Percentiles rank a stretch among this genome's conserved stretches.
phyloP scores from a whole-genome alignment of 306 rosid genomes.

The Macrotyloma uniflorum region DNA sequence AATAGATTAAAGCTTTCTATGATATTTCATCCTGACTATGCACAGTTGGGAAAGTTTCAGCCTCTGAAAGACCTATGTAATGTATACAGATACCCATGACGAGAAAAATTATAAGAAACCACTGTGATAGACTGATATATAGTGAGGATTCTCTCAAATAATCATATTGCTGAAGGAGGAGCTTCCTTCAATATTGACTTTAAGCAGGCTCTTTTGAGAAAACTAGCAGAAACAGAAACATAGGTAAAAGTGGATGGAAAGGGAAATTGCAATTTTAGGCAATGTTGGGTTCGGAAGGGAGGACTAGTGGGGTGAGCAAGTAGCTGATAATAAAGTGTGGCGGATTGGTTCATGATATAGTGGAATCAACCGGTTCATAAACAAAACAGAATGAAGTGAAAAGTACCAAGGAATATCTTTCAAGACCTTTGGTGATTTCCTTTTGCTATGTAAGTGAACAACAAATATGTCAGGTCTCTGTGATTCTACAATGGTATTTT shows the following conservation, averaged over 20 bases:
- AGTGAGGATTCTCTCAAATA: background rate
- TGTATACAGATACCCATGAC: background rate
- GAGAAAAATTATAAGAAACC: background rate
- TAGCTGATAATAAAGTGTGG: background rate
- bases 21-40: background rate
- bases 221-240: background rate
- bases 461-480: background rate
- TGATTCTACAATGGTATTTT: background rate
- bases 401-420: background rate
- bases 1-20: background rate
- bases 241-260: background rate
- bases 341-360: background rate
- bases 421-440: background rate
- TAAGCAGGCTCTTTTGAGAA: constrained; percentile 14
- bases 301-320: background rate
- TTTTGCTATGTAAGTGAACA: background rate
- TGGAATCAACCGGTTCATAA: background rate
- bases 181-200: background rate
- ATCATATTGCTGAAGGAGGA: background rate
- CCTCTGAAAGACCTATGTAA: background rate
- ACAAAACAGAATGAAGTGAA: background rate
- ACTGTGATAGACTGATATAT: background rate
- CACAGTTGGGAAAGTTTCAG: background rate
- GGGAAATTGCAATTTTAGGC: background rate
- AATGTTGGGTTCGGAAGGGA: background rate